phyloP scores from a whole-genome alignment of 257 asterid species.

The Solanum medicagineum region DNA sequence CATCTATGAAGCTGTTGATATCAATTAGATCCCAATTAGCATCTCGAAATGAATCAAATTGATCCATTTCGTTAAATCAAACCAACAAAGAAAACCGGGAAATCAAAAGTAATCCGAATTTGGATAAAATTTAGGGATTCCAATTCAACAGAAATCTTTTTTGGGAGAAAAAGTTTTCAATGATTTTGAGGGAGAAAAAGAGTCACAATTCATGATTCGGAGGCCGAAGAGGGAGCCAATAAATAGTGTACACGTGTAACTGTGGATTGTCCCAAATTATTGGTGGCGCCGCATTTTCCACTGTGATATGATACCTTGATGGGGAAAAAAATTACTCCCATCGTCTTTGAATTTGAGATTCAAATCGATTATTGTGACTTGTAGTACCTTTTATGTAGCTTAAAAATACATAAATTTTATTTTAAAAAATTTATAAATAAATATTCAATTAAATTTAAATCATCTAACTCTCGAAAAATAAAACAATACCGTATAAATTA shows the following conservation, averaged over 20 bases:
- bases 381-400: no score
- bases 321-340: no score
- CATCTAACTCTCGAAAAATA: no score
- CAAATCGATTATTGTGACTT: no score
- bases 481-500: no score
- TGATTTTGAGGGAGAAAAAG: neutral
- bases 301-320: neutral
- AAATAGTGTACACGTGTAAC: neutral
- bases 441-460: no score
- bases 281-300: neutral
- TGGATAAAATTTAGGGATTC: neutral
- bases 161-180: neutral
- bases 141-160: neutral
- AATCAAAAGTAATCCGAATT: neutral
- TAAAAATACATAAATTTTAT: no score
- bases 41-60: conserved; percentile 23
- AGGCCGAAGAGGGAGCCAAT: neutral
- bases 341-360: no score
- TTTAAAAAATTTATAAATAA: accelerated
- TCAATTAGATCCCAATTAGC: conserved; percentile 41
- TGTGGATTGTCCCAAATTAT: neutral
- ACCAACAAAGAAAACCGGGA: neutral
- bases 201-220: neutral
- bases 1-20: conserved; percentile 34
- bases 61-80: conserved; percentile 17